Evolutionary conservation across 2,329 filamentous ascomycete species (phyloP).

Genomic region (Aspergillus melleus): DNA sequence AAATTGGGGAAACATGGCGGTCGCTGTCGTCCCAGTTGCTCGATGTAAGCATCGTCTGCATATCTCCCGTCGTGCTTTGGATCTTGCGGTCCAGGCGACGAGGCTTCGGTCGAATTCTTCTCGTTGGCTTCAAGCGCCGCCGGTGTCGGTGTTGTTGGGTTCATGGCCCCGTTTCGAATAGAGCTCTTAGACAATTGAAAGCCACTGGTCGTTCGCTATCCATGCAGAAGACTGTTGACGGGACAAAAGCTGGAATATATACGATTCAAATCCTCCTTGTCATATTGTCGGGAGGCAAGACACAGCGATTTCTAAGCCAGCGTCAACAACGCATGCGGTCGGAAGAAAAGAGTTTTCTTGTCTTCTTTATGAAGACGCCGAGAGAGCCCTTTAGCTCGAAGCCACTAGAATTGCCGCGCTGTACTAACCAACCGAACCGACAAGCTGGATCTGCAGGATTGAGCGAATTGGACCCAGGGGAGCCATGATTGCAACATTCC

Average conservation of each 20-base stretch:
- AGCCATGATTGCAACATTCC: neutral
- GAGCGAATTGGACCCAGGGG: neutral
- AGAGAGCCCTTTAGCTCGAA: neutral
- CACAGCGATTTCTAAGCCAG: neutral
- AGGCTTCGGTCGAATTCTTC: neutral
- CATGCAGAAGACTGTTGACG: too few species aligned
- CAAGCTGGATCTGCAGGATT: neutral
- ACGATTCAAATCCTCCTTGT: too few species aligned
- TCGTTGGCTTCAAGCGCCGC: neutral
- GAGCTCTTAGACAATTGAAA: too few species aligned
- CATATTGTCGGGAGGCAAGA: neutral
- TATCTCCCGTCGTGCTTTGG: neutral
- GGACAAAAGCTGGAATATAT: too few species aligned
- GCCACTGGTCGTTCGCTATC: too few species aligned
- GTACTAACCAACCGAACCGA: neutral
- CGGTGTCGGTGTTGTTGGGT: neutral
- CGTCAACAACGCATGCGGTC: neutral
- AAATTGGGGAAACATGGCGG: conserved; percentile 56
- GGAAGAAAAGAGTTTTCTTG: neutral
- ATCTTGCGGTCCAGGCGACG: neutral
- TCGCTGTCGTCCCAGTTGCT: conserved; percentile 63
- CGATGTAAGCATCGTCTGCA: conserved; percentile 37
- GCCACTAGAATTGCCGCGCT: neutral
- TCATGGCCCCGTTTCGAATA: neutral
- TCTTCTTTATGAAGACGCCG: neutral